A percentile compares a stretch with the other conserved stretches of the same genome.
These are phyloP conservation scores for Gynostemma pentaphyllum DNA, from an alignment of 306 rosid species.

Conservation along the genomic window DNA sequence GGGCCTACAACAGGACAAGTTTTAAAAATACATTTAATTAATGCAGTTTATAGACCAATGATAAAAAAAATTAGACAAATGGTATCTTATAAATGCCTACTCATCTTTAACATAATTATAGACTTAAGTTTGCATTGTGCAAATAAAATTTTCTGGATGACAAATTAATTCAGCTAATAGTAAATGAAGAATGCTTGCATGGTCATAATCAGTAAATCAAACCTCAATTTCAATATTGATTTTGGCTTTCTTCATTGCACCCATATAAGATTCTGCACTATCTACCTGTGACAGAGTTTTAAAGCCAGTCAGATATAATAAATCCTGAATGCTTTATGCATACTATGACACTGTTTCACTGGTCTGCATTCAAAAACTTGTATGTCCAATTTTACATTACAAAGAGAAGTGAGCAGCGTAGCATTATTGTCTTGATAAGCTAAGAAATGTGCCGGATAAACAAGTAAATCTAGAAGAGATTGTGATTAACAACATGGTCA, in stretches of 20 bases:
- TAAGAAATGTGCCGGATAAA: no score
- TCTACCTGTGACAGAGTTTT: conserved; percentile 39
- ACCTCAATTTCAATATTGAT: conserved; percentile 67
- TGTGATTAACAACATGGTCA: no score
- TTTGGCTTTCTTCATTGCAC: conserved; percentile 37
- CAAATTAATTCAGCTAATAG: background rate
- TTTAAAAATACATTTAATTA: background rate
- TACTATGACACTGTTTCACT: background rate
- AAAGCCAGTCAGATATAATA: background rate
- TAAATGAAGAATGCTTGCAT: background rate
- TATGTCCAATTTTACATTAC: no score
- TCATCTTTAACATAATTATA: background rate
- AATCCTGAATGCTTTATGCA: background rate
- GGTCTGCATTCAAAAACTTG: background rate
- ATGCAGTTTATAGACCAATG: background rate
- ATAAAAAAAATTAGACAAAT: background rate
- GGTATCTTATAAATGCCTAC: background rate
- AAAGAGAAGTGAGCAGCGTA: no score
- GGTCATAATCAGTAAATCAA: background rate
- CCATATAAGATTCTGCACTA: conserved; percentile 70
- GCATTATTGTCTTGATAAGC: no score
- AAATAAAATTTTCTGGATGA: background rate
- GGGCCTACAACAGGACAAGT: background rate
- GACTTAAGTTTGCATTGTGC: background rate
- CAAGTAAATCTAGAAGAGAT: no score